phyloP scores from a whole-genome alignment of 768 basidiomycete species.

The Ramaria sp. region DNA sequence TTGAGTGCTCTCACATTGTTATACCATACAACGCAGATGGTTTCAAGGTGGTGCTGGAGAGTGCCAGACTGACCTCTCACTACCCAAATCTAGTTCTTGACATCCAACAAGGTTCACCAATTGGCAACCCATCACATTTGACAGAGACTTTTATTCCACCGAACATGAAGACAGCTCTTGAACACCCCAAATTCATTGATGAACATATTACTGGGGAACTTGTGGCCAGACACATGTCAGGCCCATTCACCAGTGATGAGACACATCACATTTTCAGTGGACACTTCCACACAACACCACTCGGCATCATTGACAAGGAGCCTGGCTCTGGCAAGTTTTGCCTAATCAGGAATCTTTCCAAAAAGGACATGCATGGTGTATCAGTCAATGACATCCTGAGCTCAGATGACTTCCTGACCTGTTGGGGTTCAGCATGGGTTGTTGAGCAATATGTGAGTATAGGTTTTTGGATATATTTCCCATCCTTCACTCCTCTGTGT shows the following conservation, averaged over 20 bases:
- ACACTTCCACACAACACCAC: background rate
- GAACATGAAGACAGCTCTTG: slow-evolving; percentile 17
- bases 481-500: background rate
- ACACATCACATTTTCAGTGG: background rate
- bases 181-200: slow-evolving; percentile 10
- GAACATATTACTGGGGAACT: slow-evolving; percentile 3
- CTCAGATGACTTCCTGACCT: slow-evolving; percentile 5
- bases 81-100: background rate
- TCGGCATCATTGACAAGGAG: background rate
- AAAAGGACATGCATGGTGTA: background rate
- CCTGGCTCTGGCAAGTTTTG: slow-evolving; percentile 6
- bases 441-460: too few relatives aligned
- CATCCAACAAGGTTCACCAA: background rate
- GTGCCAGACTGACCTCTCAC: too few relatives aligned
- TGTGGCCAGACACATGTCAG: background rate
- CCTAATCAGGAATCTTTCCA: slow-evolving; percentile 14
- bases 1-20: too few relatives aligned
- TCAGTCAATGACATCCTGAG: slow-evolving; percentile 5
- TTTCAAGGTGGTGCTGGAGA: background rate
- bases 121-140: slow-evolving; percentile 7
- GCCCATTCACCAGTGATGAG: slow-evolving; percentile 5
- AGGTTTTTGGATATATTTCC: background rate
- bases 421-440: background rate
- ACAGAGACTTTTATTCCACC: slow-evolving; percentile 1
- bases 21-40: too few relatives aligned